A percentile compares a stretch with the other conserved stretches of the same genome.
Evolutionary conservation across 495 filamentous ascomycete species (phyloP).

Genomic region (Sabuloglossum arenarium): DNA sequence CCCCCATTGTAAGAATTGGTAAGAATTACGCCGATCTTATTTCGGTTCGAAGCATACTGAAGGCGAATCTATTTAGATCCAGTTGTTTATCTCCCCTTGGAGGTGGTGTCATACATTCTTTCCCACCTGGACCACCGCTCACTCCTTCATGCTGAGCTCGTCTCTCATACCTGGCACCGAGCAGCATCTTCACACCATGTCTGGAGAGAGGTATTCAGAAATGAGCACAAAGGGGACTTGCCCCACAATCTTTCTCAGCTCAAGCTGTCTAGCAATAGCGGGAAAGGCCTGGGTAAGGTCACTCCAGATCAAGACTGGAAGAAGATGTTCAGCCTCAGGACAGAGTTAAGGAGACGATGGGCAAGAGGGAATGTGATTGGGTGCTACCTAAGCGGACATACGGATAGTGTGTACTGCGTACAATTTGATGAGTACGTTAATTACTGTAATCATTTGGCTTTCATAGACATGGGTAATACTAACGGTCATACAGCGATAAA

Average conservation of each 20-base stretch:
- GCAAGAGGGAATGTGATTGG: slow-evolving; percentile 51
- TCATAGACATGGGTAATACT: slow-evolving; percentile 2
- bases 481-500: slow-evolving; percentile 41
- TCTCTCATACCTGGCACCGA: slow-evolving; percentile 42
- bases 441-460: neutral
- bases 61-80: slow-evolving; percentile 33
- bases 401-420: slow-evolving; percentile 88
- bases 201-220: slow-evolving; percentile 52
- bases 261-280: slow-evolving; percentile 7
- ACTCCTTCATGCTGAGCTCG: slow-evolving; percentile 36
- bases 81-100: slow-evolving; percentile 39
- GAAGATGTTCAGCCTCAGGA: slow-evolving; percentile 55
- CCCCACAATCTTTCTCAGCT: slow-evolving; percentile 23
- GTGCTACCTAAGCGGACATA: slow-evolving; percentile 78
- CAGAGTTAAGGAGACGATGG: slow-evolving; percentile 61
- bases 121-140: slow-evolving; percentile 46
- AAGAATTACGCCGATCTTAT: slow-evolving; percentile 8
- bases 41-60: neutral
- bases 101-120: slow-evolving; percentile 54
- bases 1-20: slow-evolving; percentile 20
- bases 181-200: slow-evolving; percentile 42
- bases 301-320: slow-evolving; percentile 55
- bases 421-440: slow-evolving; percentile 81
- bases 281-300: slow-evolving; percentile 27
- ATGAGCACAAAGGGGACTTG: slow-evolving; percentile 35